These are phyloP conservation scores for Diaporthe aspalathi DNA, from an alignment of 2,329 filamentous ascomycete genomes.

Conservation along the genomic window DNA sequence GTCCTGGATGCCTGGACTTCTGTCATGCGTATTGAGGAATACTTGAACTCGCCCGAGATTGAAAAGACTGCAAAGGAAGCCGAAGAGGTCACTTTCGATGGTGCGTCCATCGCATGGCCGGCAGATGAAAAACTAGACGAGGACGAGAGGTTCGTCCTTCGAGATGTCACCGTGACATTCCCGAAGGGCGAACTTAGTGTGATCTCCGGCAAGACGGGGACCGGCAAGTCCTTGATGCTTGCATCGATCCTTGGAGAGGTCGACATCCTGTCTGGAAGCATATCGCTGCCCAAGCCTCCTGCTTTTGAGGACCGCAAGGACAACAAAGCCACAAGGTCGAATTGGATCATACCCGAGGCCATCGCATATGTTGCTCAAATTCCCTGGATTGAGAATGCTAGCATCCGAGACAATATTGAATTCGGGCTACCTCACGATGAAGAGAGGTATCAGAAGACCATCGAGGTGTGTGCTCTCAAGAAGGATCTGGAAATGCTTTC, in stretches of 20 bases:
- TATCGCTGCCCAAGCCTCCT: slow-evolving; percentile 66
- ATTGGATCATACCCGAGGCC: slow-evolving; percentile 77
- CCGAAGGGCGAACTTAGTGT: slow-evolving; percentile 77
- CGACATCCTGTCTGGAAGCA: slow-evolving; percentile 72
- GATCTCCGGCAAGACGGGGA: slow-evolving; percentile 81
- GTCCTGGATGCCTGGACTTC: slow-evolving; percentile 80
- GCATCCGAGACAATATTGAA: slow-evolving; percentile 80
- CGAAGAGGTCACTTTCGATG: slow-evolving; percentile 71
- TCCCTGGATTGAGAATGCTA: slow-evolving; percentile 87
- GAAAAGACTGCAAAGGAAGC: slow-evolving; percentile 64
- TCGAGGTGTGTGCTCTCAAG: slow-evolving; percentile 77
- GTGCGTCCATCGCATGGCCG: slow-evolving; percentile 80
- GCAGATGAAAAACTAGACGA: slow-evolving; percentile 69
- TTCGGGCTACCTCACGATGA: slow-evolving; percentile 79
- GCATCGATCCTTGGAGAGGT: slow-evolving; percentile 80
- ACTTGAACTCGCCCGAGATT: slow-evolving; percentile 75
- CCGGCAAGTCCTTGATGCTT: slow-evolving; percentile 81
- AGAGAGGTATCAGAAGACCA: slow-evolving; percentile 75
- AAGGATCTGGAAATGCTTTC: slow-evolving; percentile 82
- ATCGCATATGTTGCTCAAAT: slow-evolving; percentile 83
- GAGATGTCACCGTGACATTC: slow-evolving; percentile 73
- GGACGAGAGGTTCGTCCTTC: slow-evolving; percentile 72
- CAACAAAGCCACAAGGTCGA: slow-evolving; percentile 67
- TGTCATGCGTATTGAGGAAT: slow-evolving; percentile 76
- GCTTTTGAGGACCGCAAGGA: slow-evolving; percentile 68